phyloP scores from a whole-genome alignment of 805 yeast genomes.

The Pichia exigua region DNA sequence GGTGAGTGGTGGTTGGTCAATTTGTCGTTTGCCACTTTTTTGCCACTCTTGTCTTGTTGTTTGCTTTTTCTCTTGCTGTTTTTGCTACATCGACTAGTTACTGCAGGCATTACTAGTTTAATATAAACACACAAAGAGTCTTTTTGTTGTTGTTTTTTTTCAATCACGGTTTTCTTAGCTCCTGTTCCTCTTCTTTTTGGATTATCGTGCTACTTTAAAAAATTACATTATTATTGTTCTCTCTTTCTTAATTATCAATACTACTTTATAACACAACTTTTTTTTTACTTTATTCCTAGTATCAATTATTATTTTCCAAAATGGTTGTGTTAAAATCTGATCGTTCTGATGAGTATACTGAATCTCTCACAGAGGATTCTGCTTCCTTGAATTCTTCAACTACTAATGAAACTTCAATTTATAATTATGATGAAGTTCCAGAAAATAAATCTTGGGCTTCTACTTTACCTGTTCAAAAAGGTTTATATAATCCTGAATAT shows the following conservation, averaged over 20 bases:
- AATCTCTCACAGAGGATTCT: constrained; percentile 2
- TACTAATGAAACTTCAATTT: constrained; percentile 29
- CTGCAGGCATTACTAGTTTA: not conserved
- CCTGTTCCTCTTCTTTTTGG: not conserved
- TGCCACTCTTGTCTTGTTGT: not conserved
- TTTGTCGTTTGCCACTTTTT: not conserved
- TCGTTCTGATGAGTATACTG: constrained; percentile 21
- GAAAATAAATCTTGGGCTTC: constrained; percentile 89
- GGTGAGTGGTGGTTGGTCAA: not conserved
- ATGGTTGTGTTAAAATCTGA: constrained; percentile 25
- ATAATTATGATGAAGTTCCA: constrained; percentile 65
- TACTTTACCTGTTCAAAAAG: constrained; percentile 77
- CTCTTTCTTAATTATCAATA: no score
- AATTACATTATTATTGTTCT: not conserved
- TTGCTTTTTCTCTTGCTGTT: not conserved
- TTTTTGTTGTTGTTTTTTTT: not conserved
- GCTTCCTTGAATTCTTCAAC: not conserved
- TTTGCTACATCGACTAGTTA: not conserved
- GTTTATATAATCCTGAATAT: constrained; percentile 85
- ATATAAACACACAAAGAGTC: not conserved
- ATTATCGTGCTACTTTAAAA: not conserved
- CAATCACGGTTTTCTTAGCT: not conserved
- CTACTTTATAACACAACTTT: no score
- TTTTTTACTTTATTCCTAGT: no score
- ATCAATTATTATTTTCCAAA: not conserved